Base-by-base conservation (phyloP, 495 filamentous ascomycete genomes). In the Daldinia decipiens region DNA sequence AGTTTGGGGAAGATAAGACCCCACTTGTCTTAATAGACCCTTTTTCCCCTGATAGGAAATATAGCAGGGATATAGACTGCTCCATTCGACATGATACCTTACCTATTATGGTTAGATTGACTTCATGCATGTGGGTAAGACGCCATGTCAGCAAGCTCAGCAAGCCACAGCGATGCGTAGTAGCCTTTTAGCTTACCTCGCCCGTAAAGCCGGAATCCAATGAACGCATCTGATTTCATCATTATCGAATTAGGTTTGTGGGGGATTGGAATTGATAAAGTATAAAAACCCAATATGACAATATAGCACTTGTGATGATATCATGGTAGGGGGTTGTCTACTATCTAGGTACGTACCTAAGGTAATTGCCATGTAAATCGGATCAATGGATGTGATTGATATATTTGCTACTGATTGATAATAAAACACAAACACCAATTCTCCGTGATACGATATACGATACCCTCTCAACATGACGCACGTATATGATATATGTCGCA, bases 201-300 rank as follows among this genome's bases (percentile, higher is more conserved):
- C n/a, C 57, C 69, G 36, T 29, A 27, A 58, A 58, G 21, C 34
- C 34, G 64, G 64, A 57, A 72, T 64, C 64, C 64, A 72, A 72
- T 72, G 39, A 68, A 11, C 36, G 43, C 15, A 29, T 29, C 27
- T 31, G n/a, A 60, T 54, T 61, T 65, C 43, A 45, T 53, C 38
- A 65, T 27, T 4, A 4, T 67, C 45, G 19, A 58, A 56, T 36
- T 34, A 27, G 11, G 59, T 58, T 72, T 64, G 47, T 56, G 31
- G 17, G 17, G 31, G 53, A n/a, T 56, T 32, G 1, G 15, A 21
- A 32, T 19, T 53, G 24, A 12, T 6, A 36, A 36, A 32, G 21
- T 12, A 62, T 24, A 7, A 39, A 40, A 54, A 32, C 9, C 1
- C 9, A 32, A 32, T 32, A 32, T 31, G 8, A 1, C 7, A 32